Evolutionary conservation across 2,329 filamentous ascomycete species (phyloP), one percentile per base, ranked within the genome.

Genomic region (Dothideomycetes sp.): DNA sequence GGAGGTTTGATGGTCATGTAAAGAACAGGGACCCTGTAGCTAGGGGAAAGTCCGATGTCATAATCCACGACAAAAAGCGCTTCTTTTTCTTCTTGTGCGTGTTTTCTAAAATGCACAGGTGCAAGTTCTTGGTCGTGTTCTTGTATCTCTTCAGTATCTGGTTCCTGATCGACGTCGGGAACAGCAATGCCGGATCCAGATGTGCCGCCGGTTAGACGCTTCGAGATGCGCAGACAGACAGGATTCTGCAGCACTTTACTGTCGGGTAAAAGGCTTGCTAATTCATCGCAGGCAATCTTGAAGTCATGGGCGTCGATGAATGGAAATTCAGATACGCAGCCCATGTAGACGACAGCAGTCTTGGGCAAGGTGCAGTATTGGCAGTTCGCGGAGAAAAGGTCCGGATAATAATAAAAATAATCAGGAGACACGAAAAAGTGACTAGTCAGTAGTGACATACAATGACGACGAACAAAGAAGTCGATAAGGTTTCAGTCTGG

Each of bases 11-110:
- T 51, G 16, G 45, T 50, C 43, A 64, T 51, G 47, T 70, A 69
- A 7, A 70, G 53, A 2, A 67, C 60, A 0, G 67, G 67, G 2
- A 69, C 65, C 31, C 56, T 55, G 43, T 69, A 70, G 9, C 57
- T 56, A 15, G 61, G 56, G 3, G 67, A 70, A 19, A 64, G 54
- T 11, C 67, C 35, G 31, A 69, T 53, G 45, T 67, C 61, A 55
- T 64, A 68, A 13, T 33, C 20, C 16, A 35, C 31, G 12, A 25
- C 35, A 12, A 36, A 20, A 2, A 56, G 45, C 22, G 36, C 45
- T 47, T 55, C 53, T 8, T 47, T 55, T 33, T 20, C 27, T 2
- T 17, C 20, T 20, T 3, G 19, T 29, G 6, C 12, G 17, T 6
- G 13, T 24, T 10, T 12, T 12, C 4, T 15, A n/a, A 27, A 10